These are phyloP conservation scores for Karstenula rhodostoma DNA, from an alignment of 2,329 filamentous ascomycete species.

Conservation along the genomic window DNA sequence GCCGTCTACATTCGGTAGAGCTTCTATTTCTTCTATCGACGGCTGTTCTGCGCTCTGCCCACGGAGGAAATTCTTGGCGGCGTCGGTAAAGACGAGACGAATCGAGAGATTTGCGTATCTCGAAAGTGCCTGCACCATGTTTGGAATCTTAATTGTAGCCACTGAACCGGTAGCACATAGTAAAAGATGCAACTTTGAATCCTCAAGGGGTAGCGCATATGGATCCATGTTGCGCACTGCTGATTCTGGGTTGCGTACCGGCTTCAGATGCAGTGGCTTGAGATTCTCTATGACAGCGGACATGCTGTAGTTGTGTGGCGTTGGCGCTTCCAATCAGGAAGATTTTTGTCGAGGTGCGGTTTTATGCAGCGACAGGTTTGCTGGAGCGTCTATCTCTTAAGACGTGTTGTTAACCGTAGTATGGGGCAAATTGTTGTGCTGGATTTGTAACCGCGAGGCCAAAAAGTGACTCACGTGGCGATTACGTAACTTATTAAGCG, in stretches of 20 bases:
- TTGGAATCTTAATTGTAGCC: conserved; percentile 80
- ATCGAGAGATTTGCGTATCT: conserved; percentile 71
- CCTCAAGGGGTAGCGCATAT: conserved; percentile 36
- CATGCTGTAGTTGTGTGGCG: conserved; percentile 25
- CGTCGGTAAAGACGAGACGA: conserved; percentile 80
- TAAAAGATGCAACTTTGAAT: conserved; percentile 63
- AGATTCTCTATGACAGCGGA: conserved; percentile 34
- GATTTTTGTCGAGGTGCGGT: conserved; percentile 1
- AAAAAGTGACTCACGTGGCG: not conserved
- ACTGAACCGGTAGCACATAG: conserved; percentile 76
- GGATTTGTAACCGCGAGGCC: not conserved
- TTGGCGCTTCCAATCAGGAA: conserved; percentile 1
- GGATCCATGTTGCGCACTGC: conserved; percentile 30
- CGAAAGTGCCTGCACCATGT: conserved; percentile 63
- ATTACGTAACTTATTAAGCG: not conserved
- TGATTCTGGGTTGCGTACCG: conserved; percentile 24
- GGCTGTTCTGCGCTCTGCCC: conserved; percentile 83
- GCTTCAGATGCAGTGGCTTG: conserved; percentile 38
- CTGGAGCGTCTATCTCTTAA: not conserved
- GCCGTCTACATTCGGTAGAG: conserved; percentile 76
- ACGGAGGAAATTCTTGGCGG: conserved; percentile 76
- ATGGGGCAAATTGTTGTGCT: conserved; percentile 7
- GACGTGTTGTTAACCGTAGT: conserved; percentile 6
- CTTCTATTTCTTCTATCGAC: conserved; percentile 64
- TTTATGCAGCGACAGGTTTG: not conserved